These are phyloP conservation scores for Alternaria tenuissima DNA, from an alignment of 2,329 filamentous ascomycete genomes.

Conservation along the genomic window DNA sequence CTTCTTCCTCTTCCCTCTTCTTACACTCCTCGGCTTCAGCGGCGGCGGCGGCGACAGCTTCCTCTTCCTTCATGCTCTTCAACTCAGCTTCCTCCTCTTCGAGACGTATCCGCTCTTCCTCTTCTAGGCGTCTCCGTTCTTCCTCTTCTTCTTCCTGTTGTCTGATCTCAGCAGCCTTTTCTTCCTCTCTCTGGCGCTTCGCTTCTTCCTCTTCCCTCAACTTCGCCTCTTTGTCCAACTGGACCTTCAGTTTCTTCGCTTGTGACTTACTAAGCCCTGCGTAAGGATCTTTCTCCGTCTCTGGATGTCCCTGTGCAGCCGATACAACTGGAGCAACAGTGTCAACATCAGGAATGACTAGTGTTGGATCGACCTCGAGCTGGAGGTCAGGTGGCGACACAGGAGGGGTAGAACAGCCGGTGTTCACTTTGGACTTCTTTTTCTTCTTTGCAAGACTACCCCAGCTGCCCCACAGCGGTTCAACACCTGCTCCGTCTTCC, in stretches of 20 bases:
- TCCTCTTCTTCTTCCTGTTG: constrained; percentile 35
- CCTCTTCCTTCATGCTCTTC: constrained; percentile 34
- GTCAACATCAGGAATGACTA: neutral
- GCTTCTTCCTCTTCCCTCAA: constrained; percentile 26
- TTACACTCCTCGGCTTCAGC: constrained; percentile 22
- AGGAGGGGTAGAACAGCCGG: neutral
- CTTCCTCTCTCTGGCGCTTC: constrained; percentile 29
- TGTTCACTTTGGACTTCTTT: neutral
- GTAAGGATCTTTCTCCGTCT: constrained; percentile 49
- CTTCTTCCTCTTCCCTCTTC: neutral
- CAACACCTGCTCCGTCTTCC: neutral
- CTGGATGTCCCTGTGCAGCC: neutral
- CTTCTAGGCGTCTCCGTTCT: constrained; percentile 30
- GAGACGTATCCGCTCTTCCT: constrained; percentile 34
- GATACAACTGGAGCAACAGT: neutral
- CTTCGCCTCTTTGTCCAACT: constrained; percentile 42
- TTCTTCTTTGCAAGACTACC: neutral
- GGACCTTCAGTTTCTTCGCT: constrained; percentile 43
- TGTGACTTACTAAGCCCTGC: constrained; percentile 40
- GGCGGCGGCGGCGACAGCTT: constrained; percentile 1
- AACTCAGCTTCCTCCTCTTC: constrained; percentile 22
- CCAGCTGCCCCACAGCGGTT: neutral
- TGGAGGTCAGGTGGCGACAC: neutral
- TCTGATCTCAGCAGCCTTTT: constrained; percentile 29
- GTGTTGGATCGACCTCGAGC: neutral